These are phyloP conservation scores for Rhexocercosporidium sp. DNA, from an alignment of 2,329 filamentous ascomycete genomes.

Conservation along the genomic window DNA sequence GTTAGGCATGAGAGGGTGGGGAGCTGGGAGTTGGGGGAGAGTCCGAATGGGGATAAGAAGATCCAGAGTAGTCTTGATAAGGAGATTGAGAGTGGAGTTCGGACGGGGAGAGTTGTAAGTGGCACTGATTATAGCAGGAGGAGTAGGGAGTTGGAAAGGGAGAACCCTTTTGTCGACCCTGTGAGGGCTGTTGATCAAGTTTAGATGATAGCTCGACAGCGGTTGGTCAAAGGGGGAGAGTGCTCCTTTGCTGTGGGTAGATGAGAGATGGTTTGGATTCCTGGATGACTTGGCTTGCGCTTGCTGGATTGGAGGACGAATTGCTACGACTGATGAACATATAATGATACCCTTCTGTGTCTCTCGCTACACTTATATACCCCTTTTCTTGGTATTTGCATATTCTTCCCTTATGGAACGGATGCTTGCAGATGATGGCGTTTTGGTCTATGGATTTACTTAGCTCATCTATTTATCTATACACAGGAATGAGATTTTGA, in stretches of 20 bases:
- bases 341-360: constrained; percentile 37
- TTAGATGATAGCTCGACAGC: constrained; percentile 19
- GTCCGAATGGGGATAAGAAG: constrained; percentile 10
- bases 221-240: background rate
- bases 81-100: constrained; percentile 26
- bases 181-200: constrained; percentile 38
- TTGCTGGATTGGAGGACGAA: background rate
- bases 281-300: background rate
- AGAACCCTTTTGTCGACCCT: constrained; percentile 39
- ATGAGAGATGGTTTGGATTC: constrained; percentile 12
- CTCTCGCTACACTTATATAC: constrained; percentile 30
- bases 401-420: background rate
- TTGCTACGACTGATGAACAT: constrained; percentile 17
- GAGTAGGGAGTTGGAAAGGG: constrained; percentile 36
- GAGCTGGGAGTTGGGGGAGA: constrained; percentile 42
- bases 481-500: background rate
- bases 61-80: constrained; percentile 29
- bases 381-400: constrained; percentile 5
- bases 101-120: constrained; percentile 28
- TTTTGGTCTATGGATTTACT: background rate
- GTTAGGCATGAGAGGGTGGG: constrained; percentile 41
- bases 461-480: background rate
- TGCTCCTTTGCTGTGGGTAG: constrained; percentile 10
- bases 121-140: constrained; percentile 32
- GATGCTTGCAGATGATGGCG: background rate